A percentile compares a stretch with the other conserved stretches of the same genome.
phyloP scores from a whole-genome alignment of 768 basidiomycete species.

The Podaxis rugospora region DNA sequence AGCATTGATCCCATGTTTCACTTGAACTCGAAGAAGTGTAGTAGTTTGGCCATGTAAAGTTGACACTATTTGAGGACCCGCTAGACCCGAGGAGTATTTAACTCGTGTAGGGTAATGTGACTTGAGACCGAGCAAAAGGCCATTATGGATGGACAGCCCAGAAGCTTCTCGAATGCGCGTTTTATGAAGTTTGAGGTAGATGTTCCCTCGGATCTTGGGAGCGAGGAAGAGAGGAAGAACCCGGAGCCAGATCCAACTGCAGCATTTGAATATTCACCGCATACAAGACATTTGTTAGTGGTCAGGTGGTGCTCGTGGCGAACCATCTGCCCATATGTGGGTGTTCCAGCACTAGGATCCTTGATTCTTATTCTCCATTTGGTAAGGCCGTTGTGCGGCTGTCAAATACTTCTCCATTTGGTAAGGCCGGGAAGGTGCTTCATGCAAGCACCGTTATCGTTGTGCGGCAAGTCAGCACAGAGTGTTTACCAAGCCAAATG shows the following conservation, averaged over 20 bases:
- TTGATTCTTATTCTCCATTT: too few relatives aligned
- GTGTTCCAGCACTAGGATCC: too few relatives aligned
- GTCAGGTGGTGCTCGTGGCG: background rate
- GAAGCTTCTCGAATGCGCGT: background rate
- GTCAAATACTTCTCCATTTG: too few relatives aligned
- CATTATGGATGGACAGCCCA: background rate
- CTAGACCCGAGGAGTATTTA: background rate
- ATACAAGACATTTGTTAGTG: background rate
- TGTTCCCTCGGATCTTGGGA: conserved; percentile 1
- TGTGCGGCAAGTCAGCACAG: background rate
- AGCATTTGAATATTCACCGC: background rate
- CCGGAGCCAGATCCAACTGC: background rate
- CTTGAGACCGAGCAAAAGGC: background rate
- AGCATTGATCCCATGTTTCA: background rate
- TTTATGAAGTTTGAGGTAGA: background rate
- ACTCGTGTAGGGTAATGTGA: background rate
- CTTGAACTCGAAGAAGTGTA: background rate
- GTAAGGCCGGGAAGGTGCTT: too few relatives aligned
- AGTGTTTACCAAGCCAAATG: background rate
- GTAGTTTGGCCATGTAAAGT: background rate
- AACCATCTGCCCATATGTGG: too few relatives aligned
- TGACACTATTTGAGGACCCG: background rate
- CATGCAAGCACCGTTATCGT: too few relatives aligned
- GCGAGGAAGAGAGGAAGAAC: background rate
- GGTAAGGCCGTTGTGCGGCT: too few relatives aligned